A percentile compares a stretch with the other conserved stretches of the same genome.
These are phyloP conservation scores for Penicillium occitanis DNA, from an alignment of 2,329 filamentous ascomycete genomes.

Conservation along the genomic window DNA sequence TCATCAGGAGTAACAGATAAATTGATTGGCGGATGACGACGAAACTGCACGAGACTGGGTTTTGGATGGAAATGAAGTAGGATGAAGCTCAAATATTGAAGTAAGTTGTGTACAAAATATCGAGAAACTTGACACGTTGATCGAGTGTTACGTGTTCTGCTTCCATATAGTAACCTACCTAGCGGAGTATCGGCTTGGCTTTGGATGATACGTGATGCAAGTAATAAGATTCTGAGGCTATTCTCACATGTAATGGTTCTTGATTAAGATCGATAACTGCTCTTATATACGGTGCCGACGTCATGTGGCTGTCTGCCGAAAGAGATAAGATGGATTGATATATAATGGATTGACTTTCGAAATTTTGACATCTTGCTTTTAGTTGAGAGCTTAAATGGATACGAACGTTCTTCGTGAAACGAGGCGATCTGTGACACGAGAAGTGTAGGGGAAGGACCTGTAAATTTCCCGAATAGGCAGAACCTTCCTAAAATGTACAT, in stretches of 20 bases:
- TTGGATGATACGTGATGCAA: not conserved
- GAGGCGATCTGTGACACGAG: not conserved
- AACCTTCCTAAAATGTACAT: conserved; percentile 7
- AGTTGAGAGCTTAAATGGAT: not conserved
- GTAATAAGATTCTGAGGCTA: not conserved
- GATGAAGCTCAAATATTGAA: not conserved
- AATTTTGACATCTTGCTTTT: not conserved
- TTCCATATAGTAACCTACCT: not conserved
- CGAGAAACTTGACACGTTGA: not conserved
- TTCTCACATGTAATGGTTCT: not conserved
- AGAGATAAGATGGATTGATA: not conserved
- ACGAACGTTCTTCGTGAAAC: not conserved
- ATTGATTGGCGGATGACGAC: not conserved
- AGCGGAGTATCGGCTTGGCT: not conserved
- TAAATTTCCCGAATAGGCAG: conserved; percentile 2
- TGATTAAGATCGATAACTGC: not conserved
- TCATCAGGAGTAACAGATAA: not conserved
- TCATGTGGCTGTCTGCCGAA: not conserved
- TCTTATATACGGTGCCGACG: not conserved
- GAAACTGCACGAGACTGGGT: not conserved
- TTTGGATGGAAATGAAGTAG: not conserved
- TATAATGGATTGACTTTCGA: not conserved
- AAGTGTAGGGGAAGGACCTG: not conserved
- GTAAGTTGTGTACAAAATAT: not conserved
- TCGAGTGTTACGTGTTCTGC: not conserved